A percentile compares a stretch with the other conserved stretches of the same genome.
Conservation (phyloP, 129 eudicot species). For the Pulicaria dysenterica region DNA sequence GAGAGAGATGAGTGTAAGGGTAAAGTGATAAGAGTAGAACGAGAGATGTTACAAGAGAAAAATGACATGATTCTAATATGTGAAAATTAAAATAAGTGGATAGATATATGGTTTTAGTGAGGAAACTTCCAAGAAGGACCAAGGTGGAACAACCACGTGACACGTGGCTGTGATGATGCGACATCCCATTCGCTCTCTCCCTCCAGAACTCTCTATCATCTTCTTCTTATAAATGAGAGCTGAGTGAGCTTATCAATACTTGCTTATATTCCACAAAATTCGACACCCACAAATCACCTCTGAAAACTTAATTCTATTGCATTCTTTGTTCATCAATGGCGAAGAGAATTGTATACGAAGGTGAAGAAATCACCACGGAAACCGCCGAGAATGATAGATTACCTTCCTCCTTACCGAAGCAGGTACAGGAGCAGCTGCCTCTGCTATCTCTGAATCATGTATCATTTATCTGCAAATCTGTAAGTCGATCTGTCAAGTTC, state of each 20-base stretch:
- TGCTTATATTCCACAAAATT: neutral
- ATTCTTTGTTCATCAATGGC: neutral
- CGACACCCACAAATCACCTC: too few relatives aligned
- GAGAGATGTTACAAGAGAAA: too few relatives aligned
- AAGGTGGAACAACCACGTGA: neutral
- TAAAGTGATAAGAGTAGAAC: too few relatives aligned
- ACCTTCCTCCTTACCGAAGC: conserved; percentile 29
- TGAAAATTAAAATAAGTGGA: too few relatives aligned
- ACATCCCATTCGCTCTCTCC: neutral
- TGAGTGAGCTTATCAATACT: neutral
- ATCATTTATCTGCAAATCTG: conserved; percentile 68
- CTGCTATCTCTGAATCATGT: conserved; percentile 64
- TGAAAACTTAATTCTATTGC: neutral
- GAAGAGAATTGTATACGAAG: conserved; percentile 31
- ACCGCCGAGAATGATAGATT: conserved; percentile 16
- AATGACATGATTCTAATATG: too few relatives aligned
- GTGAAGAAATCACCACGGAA: conserved; percentile 15
- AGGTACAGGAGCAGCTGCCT: conserved; percentile 40
- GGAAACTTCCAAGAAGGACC: too few relatives aligned
- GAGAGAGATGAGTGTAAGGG: too few relatives aligned
- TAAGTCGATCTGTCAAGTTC: conserved; percentile 51
- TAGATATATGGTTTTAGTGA: too few relatives aligned
- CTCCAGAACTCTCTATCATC: neutral
- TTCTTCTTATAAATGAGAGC: neutral
- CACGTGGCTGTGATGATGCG: neutral